These are phyloP conservation scores for Nemania bipapillata DNA, from an alignment of 2,329 filamentous ascomycete genomes.

Conservation along the genomic window DNA sequence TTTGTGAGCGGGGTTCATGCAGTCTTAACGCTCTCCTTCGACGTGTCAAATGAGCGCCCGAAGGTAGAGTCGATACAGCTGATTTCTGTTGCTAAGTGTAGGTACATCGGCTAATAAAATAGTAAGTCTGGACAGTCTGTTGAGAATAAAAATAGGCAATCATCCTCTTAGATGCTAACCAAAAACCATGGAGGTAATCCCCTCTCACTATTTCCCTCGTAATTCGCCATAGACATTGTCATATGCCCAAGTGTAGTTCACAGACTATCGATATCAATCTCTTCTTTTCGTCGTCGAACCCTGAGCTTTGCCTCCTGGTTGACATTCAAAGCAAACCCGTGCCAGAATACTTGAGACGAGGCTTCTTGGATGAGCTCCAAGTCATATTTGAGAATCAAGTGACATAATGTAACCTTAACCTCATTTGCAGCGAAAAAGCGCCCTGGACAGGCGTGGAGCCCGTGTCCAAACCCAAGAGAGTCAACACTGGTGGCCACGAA, in stretches of 20 bases:
- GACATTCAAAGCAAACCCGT: constrained; percentile 11
- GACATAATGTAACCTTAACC: constrained; percentile 26
- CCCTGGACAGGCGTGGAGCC: constrained; percentile 26
- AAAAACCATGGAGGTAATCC: background rate
- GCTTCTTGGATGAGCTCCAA: background rate
- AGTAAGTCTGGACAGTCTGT: too few species aligned
- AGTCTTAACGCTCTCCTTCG: background rate
- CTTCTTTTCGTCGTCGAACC: constrained; percentile 27
- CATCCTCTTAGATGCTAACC: background rate
- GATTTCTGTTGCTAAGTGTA: background rate
- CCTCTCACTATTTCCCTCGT: background rate
- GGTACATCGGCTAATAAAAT: background rate
- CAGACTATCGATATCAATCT: constrained; percentile 26
- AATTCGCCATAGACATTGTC: background rate
- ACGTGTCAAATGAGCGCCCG: background rate
- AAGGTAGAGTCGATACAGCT: background rate
- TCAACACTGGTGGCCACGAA: constrained; percentile 19
- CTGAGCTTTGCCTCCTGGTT: constrained; percentile 13
- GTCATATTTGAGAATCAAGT: constrained; percentile 31
- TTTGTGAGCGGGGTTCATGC: background rate
- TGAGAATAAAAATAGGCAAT: background rate
- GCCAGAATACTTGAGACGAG: background rate
- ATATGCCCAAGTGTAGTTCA: background rate
- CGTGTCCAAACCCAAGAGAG: constrained; percentile 23
- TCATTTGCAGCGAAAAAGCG: constrained; percentile 32